Evolutionary conservation across 2,329 filamentous ascomycete genomes (phyloP).

Genomic region (Penicillium sclerotigenum): DNA sequence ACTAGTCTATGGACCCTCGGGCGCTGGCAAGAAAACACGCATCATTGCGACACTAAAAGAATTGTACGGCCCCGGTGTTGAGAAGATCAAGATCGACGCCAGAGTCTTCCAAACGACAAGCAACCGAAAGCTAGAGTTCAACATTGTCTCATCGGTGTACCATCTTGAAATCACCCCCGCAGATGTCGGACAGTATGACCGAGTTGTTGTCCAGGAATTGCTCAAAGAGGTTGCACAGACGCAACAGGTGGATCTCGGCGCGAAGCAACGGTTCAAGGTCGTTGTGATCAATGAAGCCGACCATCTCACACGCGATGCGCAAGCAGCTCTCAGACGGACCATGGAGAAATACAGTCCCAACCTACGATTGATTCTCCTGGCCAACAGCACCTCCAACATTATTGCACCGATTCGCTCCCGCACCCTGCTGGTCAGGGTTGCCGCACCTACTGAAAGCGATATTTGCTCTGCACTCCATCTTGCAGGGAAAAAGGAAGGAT

Average conservation of each 20-base stretch:
- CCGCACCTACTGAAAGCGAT: conserved; percentile 80
- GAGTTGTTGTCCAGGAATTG: conserved; percentile 91
- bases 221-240: conserved; percentile 98
- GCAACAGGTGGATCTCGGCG: conserved; percentile 92
- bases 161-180: conserved; percentile 98
- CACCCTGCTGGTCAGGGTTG: conserved; percentile 85
- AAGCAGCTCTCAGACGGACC: conserved; percentile 87
- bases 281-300: conserved; percentile 99
- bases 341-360: conserved; percentile 99
- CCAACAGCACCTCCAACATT: conserved; percentile 96
- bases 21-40: conserved; percentile 95
- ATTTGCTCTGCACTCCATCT: conserved; percentile 71
- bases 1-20: conserved; percentile 93
- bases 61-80: conserved; percentile 91
- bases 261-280: conserved; percentile 93
- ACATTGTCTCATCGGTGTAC: conserved; percentile 95
- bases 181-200: conserved; percentile 93
- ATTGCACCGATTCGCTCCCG: conserved; percentile 96
- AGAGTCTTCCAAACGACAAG: conserved; percentile 92
- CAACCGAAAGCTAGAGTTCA: conserved; percentile 98
- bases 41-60: conserved; percentile 95
- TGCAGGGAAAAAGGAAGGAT: conserved; percentile 76
- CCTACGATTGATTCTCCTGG: conserved; percentile 81
- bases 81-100: conserved; percentile 99
- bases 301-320: conserved; percentile 86